These are phyloP conservation scores for Pyrenula massariospora DNA, from an alignment of 495 filamentous ascomycete species.

Conservation along the genomic window DNA sequence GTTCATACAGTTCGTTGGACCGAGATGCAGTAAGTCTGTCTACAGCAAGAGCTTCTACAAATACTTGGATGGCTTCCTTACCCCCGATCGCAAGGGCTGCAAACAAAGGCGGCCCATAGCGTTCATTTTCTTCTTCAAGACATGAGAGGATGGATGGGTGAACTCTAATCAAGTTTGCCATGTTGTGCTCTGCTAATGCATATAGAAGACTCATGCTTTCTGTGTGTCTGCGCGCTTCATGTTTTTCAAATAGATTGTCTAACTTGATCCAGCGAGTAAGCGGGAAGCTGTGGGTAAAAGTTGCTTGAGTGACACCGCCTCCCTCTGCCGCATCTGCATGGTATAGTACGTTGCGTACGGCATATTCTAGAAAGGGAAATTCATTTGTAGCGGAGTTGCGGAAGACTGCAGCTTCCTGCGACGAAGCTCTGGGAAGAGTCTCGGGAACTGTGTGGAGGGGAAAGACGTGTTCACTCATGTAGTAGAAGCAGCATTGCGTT, in stretches of 20 bases:
- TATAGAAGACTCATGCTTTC: slow-evolving; percentile 28
- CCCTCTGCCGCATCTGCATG: slow-evolving; percentile 29
- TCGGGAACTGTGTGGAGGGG: background rate
- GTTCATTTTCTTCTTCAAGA: slow-evolving; percentile 20
- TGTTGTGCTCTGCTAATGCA: slow-evolving; percentile 30
- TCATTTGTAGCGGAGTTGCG: slow-evolving; percentile 3
- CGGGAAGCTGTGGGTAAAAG: slow-evolving; percentile 22
- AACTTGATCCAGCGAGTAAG: slow-evolving; percentile 21
- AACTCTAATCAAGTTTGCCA: slow-evolving; percentile 24
- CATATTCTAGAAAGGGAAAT: slow-evolving; percentile 15
- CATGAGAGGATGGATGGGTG: slow-evolving; percentile 9
- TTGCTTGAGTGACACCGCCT: slow-evolving; percentile 19
- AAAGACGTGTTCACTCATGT: slow-evolving; percentile 1
- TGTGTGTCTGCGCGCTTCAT: slow-evolving; percentile 18
- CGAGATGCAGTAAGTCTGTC: slow-evolving; percentile 3
- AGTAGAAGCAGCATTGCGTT: slow-evolving; percentile 9
- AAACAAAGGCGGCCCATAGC: slow-evolving; percentile 29
- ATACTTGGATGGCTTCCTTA: slow-evolving; percentile 10
- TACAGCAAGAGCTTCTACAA: slow-evolving; percentile 12
- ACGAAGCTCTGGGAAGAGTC: background rate
- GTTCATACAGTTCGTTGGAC: background rate
- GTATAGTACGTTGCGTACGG: slow-evolving; percentile 15
- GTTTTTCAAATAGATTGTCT: slow-evolving; percentile 25
- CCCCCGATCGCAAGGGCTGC: slow-evolving; percentile 23
- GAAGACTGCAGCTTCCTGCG: slow-evolving; percentile 1